phyloP scores from a whole-genome alignment of 345 rosid species.

The Lepidium aucheri region DNA sequence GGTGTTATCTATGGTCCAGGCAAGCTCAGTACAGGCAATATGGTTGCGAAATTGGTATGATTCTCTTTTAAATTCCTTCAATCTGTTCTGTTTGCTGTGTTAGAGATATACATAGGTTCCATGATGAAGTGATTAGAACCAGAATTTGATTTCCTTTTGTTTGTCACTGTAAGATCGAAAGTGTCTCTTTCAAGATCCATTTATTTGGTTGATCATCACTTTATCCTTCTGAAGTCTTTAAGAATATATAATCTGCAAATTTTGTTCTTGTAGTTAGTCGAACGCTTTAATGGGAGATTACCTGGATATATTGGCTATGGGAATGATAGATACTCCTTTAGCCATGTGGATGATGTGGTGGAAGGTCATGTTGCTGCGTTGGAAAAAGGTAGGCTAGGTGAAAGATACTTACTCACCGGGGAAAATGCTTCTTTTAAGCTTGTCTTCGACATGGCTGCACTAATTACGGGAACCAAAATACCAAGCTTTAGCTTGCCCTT shows the following conservation, averaged over 20 bases:
- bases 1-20: constrained; percentile 88
- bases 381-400: constrained; percentile 59
- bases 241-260: background rate
- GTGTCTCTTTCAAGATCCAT: background rate
- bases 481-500: constrained; percentile 65
- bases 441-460: constrained; percentile 70
- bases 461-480: constrained; percentile 48
- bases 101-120: background rate
- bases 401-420: constrained; percentile 80
- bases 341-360: constrained; percentile 82
- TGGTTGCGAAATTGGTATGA: constrained; percentile 64
- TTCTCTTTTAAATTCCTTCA: background rate
- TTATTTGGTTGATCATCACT: background rate
- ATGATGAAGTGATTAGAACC: background rate
- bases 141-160: background rate
- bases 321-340: constrained; percentile 58
- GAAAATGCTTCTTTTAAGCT: constrained; percentile 72
- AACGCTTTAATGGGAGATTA: constrained; percentile 70
- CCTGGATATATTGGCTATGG: constrained; percentile 77
- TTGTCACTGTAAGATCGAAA: background rate
- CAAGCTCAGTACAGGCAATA: constrained; percentile 69
- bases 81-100: background rate
- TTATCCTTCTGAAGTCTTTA: background rate
- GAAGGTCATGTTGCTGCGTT: constrained; percentile 74
- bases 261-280: constrained; percentile 50